Evolutionary conservation across 352 stramenopile genomes (phyloP).

Genomic region (Elongisporangium anandrum): DNA sequence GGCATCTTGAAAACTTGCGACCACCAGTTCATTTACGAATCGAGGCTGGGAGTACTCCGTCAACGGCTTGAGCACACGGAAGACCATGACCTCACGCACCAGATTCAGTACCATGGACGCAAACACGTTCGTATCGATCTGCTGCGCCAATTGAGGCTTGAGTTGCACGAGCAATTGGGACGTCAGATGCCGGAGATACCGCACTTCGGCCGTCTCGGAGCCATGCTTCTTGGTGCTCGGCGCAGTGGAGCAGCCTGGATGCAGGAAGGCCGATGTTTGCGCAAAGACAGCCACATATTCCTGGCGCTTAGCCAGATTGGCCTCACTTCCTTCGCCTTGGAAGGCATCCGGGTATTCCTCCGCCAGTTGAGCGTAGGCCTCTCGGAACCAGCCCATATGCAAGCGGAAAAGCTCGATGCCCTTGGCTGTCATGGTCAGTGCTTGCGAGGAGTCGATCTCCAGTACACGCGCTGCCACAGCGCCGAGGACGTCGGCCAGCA

Average conservation of each 20-base stretch:
- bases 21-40: slow-evolving; percentile 65
- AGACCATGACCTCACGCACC: slow-evolving; percentile 50
- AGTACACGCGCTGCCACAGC: slow-evolving; percentile 49
- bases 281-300: slow-evolving; percentile 50
- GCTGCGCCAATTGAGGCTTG: slow-evolving; percentile 49
- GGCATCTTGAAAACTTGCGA: slow-evolving; percentile 29
- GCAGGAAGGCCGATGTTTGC: slow-evolving; percentile 55
- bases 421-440: slow-evolving; percentile 56
- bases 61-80: slow-evolving; percentile 65
- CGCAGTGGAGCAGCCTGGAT: slow-evolving; percentile 51
- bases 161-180: slow-evolving; percentile 61
- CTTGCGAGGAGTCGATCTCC: slow-evolving; percentile 66
- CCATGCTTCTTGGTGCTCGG: slow-evolving; percentile 16
- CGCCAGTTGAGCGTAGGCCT: slow-evolving; percentile 60
- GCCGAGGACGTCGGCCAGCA: slow-evolving; percentile 60
- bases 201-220: slow-evolving; percentile 34
- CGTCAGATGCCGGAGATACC: slow-evolving; percentile 66
- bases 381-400: slow-evolving; percentile 77
- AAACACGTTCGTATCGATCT: slow-evolving; percentile 53
- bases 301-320: slow-evolving; percentile 45
- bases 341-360: slow-evolving; percentile 60
- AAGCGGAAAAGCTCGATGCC: slow-evolving; percentile 60
- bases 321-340: slow-evolving; percentile 43
- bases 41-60: slow-evolving; percentile 63
- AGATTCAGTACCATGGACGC: slow-evolving; percentile 66